Base-by-base conservation (phyloP, 2,329 filamentous ascomycete genomes). In the Pseudogymnoascus sp. region DNA sequence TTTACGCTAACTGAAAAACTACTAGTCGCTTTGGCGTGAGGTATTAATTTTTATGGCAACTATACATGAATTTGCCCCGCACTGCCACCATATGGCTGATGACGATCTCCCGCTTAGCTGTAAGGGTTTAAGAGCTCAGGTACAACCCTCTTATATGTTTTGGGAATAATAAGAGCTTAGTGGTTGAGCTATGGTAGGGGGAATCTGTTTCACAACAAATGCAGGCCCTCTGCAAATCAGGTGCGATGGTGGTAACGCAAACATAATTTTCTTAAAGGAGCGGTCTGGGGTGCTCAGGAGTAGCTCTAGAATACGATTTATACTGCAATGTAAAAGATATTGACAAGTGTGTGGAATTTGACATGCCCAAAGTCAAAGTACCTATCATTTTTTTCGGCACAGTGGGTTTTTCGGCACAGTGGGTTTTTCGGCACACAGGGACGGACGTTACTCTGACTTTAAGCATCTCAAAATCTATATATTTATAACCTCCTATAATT, bases 341-440 rank as follows among this genome's bases (percentile, higher is more conserved):
- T 45, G 55, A 66, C 61, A 58, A 65, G 60, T 65, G 62, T 39
- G 62, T 35, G 65, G 59, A 64, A 36, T 66, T 64, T 62, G 42
- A 64, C 40, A 60, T 65, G 63, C 63, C 65, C 65, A 62, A 69
- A 68, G 64, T 68, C 67, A 66, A 68, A 67, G 67, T 69, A 67
- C 64, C 62, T 52, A 42, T 65, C 36, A 65, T 52, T 59, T 65
- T 68, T 66, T 61, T 59, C 67, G 66, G 35, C 61, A 65, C 60
- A 61, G 18, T 61, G 37, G 63, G 60, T 64, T 64, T 65, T 62
- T 64, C 64, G 39, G 33, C n/a, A n/a, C n/a, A n/a, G n/a, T n/a
- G n/a, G n/a, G n/a, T n/a, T n/a, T n/a, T n/a, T n/a, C n/a, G n/a
- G n/a, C 58, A 65, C 62, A 5, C 7, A 59, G 55, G 55, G 55